Conservation (phyloP, 2,329 filamentous ascomycete species). For the Cercospora zeae-maydis region DNA sequence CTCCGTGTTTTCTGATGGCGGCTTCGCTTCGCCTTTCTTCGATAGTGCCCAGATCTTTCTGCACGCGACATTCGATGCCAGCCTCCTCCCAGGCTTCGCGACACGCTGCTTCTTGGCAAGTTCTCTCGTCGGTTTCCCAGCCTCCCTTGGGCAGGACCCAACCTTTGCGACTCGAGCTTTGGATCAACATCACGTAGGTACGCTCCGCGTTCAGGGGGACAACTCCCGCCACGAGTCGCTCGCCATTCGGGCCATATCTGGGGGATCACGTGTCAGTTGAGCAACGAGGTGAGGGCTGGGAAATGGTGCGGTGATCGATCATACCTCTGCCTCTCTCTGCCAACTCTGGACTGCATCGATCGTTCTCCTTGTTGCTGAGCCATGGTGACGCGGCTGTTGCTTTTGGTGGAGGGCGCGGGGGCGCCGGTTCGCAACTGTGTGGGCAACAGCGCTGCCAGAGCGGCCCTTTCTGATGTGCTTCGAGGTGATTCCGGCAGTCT, state of each 20-base stretch:
- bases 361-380: conserved; percentile 42
- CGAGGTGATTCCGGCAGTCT: background rate
- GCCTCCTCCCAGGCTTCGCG: conserved; percentile 98
- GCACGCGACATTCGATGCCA: conserved; percentile 80
- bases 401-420: background rate
- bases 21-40: conserved; percentile 64
- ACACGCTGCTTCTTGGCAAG: conserved; percentile 74
- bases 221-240: conserved; percentile 90
- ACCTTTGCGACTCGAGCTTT: conserved; percentile 82
- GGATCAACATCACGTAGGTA: conserved; percentile 84
- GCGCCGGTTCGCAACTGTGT: background rate
- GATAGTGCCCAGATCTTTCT: conserved; percentile 82
- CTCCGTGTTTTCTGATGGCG: conserved; percentile 34
- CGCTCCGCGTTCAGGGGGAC: conserved; percentile 86
- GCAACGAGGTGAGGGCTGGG: background rate
- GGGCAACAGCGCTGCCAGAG: background rate
- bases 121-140: conserved; percentile 93
- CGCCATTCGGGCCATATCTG: conserved; percentile 88
- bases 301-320: background rate
- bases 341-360: conserved; percentile 64
- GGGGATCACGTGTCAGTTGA: conserved; percentile 25
- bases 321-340: conserved; percentile 70
- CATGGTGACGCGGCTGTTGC: conserved; percentile 35
- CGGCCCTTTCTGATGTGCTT: background rate
- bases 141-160: conserved; percentile 98